These are phyloP conservation scores for Barnettozyma populi DNA, from an alignment of 805 yeast genomes.

Conservation along the genomic window DNA sequence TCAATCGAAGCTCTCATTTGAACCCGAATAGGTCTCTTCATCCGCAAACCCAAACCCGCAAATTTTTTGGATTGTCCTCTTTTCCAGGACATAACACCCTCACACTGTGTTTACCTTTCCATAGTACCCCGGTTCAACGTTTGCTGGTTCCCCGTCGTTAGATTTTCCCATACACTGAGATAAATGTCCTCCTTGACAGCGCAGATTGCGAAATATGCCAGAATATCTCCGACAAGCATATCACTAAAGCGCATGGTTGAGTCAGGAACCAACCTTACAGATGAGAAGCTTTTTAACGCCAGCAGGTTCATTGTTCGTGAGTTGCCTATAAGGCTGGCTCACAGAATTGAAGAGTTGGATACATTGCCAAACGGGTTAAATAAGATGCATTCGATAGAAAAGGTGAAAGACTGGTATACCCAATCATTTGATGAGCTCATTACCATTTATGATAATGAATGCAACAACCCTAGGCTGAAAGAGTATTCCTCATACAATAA, in stretches of 20 bases:
- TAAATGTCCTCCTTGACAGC: constrained; percentile 15
- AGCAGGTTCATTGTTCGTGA: constrained; percentile 82
- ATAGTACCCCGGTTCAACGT: not conserved
- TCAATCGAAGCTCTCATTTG: not conserved
- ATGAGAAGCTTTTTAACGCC: constrained; percentile 76
- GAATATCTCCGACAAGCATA: constrained; percentile 76
- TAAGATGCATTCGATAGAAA: constrained; percentile 66
- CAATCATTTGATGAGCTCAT: constrained; percentile 83
- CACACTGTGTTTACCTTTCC: not conserved
- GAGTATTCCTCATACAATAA: constrained; percentile 71
- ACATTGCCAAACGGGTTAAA: constrained; percentile 70
- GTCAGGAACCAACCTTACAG: constrained; percentile 74
- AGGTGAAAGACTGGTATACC: constrained; percentile 85
- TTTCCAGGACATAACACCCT: not conserved
- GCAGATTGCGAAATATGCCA: constrained; percentile 45
- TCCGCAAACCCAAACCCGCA: not conserved
- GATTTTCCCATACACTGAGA: not conserved
- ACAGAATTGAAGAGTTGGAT: constrained; percentile 79
- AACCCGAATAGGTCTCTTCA: not conserved
- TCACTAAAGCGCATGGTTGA: constrained; percentile 87
- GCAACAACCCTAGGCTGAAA: constrained; percentile 29
- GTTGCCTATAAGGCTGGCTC: constrained; percentile 80
- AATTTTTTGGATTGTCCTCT: not conserved
- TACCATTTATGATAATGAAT: constrained; percentile 30
- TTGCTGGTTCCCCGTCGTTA: not conserved